Evolutionary conservation across 768 basidiomycete species (phyloP).

Genomic region (Boletus barrowsii): DNA sequence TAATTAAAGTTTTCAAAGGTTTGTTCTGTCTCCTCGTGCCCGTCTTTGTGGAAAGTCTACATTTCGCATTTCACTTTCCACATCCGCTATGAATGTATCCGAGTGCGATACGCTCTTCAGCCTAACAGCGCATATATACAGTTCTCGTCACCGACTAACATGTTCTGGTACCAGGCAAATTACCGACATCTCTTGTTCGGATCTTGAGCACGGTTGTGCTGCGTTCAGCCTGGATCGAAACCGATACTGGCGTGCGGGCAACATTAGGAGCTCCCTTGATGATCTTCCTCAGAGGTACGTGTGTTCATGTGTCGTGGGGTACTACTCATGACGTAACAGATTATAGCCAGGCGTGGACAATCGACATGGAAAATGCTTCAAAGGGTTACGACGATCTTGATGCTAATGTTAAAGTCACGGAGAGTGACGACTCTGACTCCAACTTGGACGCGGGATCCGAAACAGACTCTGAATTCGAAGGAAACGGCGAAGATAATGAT

Average conservation of each 20-base stretch:
- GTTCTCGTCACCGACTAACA: constrained; percentile 8
- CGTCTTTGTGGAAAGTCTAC: neutral
- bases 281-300: constrained; percentile 64
- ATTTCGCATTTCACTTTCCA: neutral
- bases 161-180: constrained; percentile 14
- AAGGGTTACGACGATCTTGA: constrained; percentile 30
- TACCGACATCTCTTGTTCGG: constrained; percentile 35
- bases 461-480: constrained; percentile 12
- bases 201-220: constrained; percentile 57
- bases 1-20: constrained; percentile 47
- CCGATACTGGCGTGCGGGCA: constrained; percentile 63
- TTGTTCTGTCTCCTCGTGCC: neutral
- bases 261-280: constrained; percentile 71
- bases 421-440: constrained; percentile 33
- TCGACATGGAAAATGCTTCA: constrained; percentile 17
- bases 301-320: neutral
- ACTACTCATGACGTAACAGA: constrained; percentile 37
- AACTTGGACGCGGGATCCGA: constrained; percentile 30
- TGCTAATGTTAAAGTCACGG: constrained; percentile 8
- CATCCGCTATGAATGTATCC: neutral
- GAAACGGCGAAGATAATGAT: constrained; percentile 34
- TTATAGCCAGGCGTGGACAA: constrained; percentile 62
- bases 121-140: neutral
- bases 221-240: constrained; percentile 70
- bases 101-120: neutral